phyloP scores from a whole-genome alignment of 2,329 filamentous ascomycete species.

The Pleochaeta shiraiana region DNA sequence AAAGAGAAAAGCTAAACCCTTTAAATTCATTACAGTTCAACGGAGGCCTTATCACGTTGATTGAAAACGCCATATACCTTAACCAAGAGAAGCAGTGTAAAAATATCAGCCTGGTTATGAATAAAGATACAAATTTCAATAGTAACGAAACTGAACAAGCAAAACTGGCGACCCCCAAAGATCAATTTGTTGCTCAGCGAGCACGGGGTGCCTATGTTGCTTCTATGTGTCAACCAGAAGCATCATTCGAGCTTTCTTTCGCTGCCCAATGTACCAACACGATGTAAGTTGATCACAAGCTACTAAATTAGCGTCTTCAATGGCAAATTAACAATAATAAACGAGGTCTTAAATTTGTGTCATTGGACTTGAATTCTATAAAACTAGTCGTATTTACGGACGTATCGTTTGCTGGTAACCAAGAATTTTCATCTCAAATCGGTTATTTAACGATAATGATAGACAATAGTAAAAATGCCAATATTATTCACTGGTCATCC shows the following conservation, averaged over 20 bases:
- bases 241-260: constrained; percentile 6
- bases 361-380: background rate
- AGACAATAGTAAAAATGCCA: background rate
- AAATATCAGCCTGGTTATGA: background rate
- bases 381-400: constrained; percentile 2
- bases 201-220: background rate
- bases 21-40: background rate
- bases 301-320: background rate
- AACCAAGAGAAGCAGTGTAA: constrained; percentile 3
- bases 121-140: background rate
- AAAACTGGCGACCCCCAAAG: background rate
- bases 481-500: constrained; percentile 4
- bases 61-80: background rate
- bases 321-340: background rate
- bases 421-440: background rate
- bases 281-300: background rate
- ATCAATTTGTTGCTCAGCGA: background rate
- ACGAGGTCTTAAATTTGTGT: constrained; percentile 1
- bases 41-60: constrained; percentile 1
- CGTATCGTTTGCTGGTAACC: background rate
- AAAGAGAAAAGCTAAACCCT: background rate
- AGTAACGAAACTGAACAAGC: background rate
- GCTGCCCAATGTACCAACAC: constrained; percentile 1
- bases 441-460: background rate
- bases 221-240: constrained; percentile 3